Percentiles rank a stretch among this genome's conserved stretches.
These are phyloP conservation scores for Euphorbia tirucalli DNA, from an alignment of 345 rosid genomes.

Conservation along the genomic window DNA sequence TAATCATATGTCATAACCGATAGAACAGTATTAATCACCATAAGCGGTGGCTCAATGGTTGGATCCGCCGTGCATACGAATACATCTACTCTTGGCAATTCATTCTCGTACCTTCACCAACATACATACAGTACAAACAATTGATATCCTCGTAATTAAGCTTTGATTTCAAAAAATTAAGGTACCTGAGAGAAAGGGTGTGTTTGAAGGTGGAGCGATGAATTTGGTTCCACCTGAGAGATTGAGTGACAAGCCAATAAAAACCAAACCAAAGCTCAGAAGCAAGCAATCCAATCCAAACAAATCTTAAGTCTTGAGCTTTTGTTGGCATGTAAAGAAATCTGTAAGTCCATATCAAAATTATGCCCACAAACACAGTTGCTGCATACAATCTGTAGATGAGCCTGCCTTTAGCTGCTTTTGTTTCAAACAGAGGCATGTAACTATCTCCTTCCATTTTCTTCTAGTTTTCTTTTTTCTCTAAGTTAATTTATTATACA, in stretches of 20 bases:
- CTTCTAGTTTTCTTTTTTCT: constrained; percentile 22
- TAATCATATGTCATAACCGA: constrained; percentile 59
- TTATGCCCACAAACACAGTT: constrained; percentile 18
- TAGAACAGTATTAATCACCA: constrained; percentile 67
- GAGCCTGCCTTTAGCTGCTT: constrained; percentile 8
- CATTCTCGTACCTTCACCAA: constrained; percentile 27
- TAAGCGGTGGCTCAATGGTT: constrained; percentile 59
- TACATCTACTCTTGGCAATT: constrained; percentile 56
- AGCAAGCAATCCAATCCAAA: constrained; percentile 30
- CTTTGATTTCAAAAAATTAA: background rate
- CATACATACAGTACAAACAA: no score
- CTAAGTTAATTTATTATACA: no score
- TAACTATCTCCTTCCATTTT: constrained; percentile 3
- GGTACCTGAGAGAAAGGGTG: constrained; percentile 27
- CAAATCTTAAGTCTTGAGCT: constrained; percentile 17
- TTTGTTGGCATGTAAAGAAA: constrained; percentile 11
- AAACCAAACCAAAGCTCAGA: constrained; percentile 33
- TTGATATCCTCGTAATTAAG: no score
- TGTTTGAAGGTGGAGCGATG: constrained; percentile 28
- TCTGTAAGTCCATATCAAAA: constrained; percentile 17
- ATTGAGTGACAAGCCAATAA: constrained; percentile 27
- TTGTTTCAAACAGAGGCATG: constrained; percentile 23
- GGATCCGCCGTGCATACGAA: constrained; percentile 80
- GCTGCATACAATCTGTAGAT: constrained; percentile 4
- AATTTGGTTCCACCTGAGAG: constrained; percentile 25